Evolutionary conservation across 495 filamentous ascomycete genomes (phyloP), one percentile per base, ranked within the genome.

Genomic region (Margaritispora aquatica): DNA sequence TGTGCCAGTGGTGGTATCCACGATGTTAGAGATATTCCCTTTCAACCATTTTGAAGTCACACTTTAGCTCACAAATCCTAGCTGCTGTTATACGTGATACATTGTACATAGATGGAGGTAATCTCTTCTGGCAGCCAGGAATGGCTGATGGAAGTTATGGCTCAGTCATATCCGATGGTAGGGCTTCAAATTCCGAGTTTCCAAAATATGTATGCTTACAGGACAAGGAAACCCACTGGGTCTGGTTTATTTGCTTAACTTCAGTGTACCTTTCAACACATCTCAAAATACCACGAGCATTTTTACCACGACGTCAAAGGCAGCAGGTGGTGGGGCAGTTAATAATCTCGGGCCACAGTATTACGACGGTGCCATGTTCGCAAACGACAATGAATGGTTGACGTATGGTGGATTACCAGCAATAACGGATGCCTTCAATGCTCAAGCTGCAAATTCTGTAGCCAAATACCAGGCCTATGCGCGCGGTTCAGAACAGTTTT

Each of bases 81-180:
- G 87, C 77, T 60, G 80, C 80, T 50, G 69, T 86, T 1, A 74
- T 89, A 44, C 80, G 77, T 23, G 85, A 90, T 64, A 86, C 78
- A 1, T 71, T 89, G 24, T 90, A 85, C 63, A 55, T 90, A 20
- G 86, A 90, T 66, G 88, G 88, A 41, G 88, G 88, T 2, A 48
- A 63, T 55, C 56, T 85, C 23, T 77, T 62, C 62, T 85, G 79
- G 74, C 44, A 72, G 31, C 70, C 72, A 1, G 77, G 75, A 17
- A 36, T 78, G 19, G 63, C 66, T 2, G 70, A 79, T 60, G 79
- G 77, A 1, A 52, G 55, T 26, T 57, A 62, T 34, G 64, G 55
- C 0, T 0, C 2, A 0, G 26, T 64, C 0, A 26, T 36, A 7
- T 26, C 26, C 38, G 74, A 78, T 53, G 61, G 80, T 79, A 66